These are phyloP conservation scores for Croton laevigatus DNA, from an alignment of 441 rosid species.

Conservation along the genomic window DNA sequence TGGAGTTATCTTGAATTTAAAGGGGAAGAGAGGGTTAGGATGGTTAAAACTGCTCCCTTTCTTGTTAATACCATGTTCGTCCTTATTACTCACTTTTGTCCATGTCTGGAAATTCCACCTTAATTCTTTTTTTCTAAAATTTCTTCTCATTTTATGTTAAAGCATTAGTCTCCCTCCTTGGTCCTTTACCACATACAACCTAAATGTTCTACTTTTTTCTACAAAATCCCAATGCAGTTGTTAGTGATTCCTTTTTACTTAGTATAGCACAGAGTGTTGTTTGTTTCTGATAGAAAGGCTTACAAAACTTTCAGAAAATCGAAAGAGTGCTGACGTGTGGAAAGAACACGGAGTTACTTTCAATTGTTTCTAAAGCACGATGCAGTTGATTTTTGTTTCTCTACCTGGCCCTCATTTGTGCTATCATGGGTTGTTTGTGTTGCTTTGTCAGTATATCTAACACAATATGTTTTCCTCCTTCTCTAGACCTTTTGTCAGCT, in stretches of 20 bases:
- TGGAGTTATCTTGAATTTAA: slow-evolving; percentile 18
- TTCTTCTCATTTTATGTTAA: slow-evolving; percentile 17
- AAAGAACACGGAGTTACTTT: slow-evolving; percentile 20
- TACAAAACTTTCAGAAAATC: slow-evolving; percentile 4
- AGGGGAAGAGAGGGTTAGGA: not conserved
- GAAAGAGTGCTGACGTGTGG: slow-evolving; percentile 14
- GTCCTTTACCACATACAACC: slow-evolving; percentile 5
- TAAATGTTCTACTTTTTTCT: slow-evolving; percentile 12
- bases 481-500: slow-evolving; percentile 9
- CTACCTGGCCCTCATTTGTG: slow-evolving; percentile 23
- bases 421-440: slow-evolving; percentile 13
- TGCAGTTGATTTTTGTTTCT: slow-evolving; percentile 17
- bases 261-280: slow-evolving; percentile 3
- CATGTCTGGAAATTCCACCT: slow-evolving; percentile 13
- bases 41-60: slow-evolving; percentile 1
- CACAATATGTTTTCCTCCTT: slow-evolving; percentile 8
- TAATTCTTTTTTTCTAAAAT: not conserved
- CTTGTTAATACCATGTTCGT: slow-evolving; percentile 21
- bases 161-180: slow-evolving; percentile 9
- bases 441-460: slow-evolving; percentile 17
- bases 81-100: slow-evolving; percentile 12
- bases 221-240: slow-evolving; percentile 16
- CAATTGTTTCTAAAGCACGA: slow-evolving; percentile 11
- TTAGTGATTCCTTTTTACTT: slow-evolving; percentile 9
- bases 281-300: slow-evolving; percentile 10